These are phyloP conservation scores for Nicotiana knightiana DNA, from an alignment of 257 asterid species.

Conservation along the genomic window DNA sequence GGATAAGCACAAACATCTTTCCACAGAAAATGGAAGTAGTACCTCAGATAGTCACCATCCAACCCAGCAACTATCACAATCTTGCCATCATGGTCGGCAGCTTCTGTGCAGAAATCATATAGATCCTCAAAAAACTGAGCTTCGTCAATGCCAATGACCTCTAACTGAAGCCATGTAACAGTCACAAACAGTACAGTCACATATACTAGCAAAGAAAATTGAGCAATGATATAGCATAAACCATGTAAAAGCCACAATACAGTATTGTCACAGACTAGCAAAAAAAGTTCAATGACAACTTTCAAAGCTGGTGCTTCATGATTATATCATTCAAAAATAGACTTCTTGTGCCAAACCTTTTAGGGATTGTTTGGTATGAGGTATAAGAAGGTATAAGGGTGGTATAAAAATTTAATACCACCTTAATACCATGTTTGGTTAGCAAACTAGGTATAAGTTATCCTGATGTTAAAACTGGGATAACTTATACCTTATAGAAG, in stretches of 20 bases:
- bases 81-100: conserved; percentile 91
- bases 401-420: no score
- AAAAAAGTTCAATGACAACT: neutral
- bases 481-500: no score
- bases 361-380: neutral
- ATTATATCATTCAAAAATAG: neutral
- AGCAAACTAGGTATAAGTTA: no score
- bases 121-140: conserved; percentile 93
- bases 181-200: conserved; percentile 13
- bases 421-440: no score
- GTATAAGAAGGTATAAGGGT: no score
- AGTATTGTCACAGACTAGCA: conserved; percentile 9
- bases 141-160: conserved; percentile 94
- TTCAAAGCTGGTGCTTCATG: neutral
- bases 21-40: neutral
- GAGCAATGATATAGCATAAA: neutral
- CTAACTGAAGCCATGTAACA: conserved; percentile 29
- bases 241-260: neutral
- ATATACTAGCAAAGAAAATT: neutral
- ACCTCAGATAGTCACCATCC: conserved; percentile 98
- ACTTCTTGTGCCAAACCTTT: neutral
- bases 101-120: conserved; percentile 75
- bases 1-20: neutral
- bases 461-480: no score
- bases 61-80: conserved; percentile 82